Percentiles rank a stretch among this genome's conserved stretches.
phyloP scores from a whole-genome alignment of 176 grass and related monocot genomes.

The Leersia perrieri region DNA sequence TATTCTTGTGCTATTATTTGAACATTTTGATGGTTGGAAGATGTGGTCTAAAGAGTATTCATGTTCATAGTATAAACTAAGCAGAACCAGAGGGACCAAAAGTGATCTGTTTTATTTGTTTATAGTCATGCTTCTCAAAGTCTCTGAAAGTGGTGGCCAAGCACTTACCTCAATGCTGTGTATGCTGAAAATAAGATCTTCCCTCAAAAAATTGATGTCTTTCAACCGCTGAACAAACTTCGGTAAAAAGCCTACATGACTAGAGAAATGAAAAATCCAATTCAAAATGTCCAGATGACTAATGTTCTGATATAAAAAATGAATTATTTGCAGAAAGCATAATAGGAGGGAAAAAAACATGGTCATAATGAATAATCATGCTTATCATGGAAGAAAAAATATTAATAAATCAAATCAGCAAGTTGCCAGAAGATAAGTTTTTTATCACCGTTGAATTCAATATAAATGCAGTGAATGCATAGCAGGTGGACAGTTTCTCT shows the following conservation, averaged over 20 bases:
- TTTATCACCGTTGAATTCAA: background rate
- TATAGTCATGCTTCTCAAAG: background rate
- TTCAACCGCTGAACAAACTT: constrained; percentile 80
- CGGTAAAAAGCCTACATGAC: constrained; percentile 81
- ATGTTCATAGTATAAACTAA: background rate
- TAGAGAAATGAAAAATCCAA: constrained; percentile 11
- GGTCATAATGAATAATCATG: background rate
- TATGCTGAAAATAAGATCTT: constrained; percentile 93
- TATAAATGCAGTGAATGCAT: background rate
- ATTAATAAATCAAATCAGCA: background rate
- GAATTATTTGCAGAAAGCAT: background rate
- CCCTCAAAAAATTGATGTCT: constrained; percentile 86
- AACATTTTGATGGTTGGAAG: background rate
- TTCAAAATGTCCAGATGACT: background rate
- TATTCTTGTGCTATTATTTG: background rate
- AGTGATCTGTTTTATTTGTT: background rate
- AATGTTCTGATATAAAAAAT: background rate
- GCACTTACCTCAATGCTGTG: constrained; percentile 80
- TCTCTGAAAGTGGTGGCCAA: background rate
- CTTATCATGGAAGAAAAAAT: background rate
- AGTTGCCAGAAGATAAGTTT: background rate
- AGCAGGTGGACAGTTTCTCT: background rate
- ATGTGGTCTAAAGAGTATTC: background rate
- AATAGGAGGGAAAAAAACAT: background rate
- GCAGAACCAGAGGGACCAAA: background rate